Conservation (phyloP, 2,329 filamentous ascomycete species). For the Coccinonectria pachysandricola region DNA sequence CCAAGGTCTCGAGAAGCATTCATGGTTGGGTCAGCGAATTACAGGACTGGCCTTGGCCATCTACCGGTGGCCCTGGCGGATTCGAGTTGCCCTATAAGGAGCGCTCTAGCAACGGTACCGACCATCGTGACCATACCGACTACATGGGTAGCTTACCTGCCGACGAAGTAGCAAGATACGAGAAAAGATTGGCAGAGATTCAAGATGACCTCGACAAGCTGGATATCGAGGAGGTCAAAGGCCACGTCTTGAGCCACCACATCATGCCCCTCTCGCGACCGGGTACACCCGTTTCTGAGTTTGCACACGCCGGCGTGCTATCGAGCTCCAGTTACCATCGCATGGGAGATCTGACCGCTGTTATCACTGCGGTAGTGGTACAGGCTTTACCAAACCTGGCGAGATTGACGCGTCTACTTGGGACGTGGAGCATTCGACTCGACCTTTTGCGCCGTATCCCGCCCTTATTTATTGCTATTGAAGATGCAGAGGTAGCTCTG, state of each 20-base stretch:
- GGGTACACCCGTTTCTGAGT: constrained; percentile 24
- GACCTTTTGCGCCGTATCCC: constrained; percentile 66
- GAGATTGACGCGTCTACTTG: constrained; percentile 60
- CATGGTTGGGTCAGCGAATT: constrained; percentile 69
- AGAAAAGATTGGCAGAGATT: constrained; percentile 66
- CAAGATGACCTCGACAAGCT: constrained; percentile 56
- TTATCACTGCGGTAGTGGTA: constrained; percentile 86
- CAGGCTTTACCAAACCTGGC: constrained; percentile 76
- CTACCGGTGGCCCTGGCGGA: constrained; percentile 36
- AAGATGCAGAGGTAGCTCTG: constrained; percentile 56
- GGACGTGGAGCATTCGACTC: constrained; percentile 68
- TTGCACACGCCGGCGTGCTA: constrained; percentile 27
- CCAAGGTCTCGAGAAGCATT: constrained; percentile 59
- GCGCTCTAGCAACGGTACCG: constrained; percentile 21
- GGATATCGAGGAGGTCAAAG: constrained; percentile 80
- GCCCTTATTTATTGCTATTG: constrained; percentile 52
- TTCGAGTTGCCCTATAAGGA: constrained; percentile 38
- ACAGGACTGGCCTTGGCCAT: constrained; percentile 46
- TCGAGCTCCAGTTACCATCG: constrained; percentile 49
- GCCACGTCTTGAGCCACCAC: constrained; percentile 74
- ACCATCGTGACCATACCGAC: too few species aligned
- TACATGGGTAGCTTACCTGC: constrained; percentile 65
- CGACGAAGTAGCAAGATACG: constrained; percentile 55
- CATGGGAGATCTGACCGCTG: constrained; percentile 81
- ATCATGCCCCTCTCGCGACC: constrained; percentile 43